Evolutionary conservation across 768 basidiomycete genomes (phyloP).

Genomic region (Myochromella boudieri): DNA sequence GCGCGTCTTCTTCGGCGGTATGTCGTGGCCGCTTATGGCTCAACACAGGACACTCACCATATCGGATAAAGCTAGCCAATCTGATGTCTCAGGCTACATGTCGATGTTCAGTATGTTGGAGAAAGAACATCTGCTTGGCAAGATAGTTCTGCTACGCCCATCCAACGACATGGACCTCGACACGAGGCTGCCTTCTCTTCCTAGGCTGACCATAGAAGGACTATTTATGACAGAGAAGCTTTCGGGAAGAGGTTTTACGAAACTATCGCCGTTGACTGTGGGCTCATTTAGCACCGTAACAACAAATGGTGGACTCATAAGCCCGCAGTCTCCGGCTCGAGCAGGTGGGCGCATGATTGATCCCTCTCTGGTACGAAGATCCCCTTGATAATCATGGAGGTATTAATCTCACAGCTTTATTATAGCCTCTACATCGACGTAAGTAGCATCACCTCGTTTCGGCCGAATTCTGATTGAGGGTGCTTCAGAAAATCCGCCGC

Average conservation of each 20-base stretch:
- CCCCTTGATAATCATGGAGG: constrained; percentile 3
- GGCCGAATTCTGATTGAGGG: constrained; percentile 8
- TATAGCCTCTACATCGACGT: constrained; percentile 79
- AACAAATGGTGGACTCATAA: constrained; percentile 61
- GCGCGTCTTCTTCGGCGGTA: constrained; percentile 72
- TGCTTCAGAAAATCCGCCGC: constrained; percentile 72
- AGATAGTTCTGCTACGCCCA: constrained; percentile 63
- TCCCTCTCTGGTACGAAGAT: constrained; percentile 54
- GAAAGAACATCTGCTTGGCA: constrained; percentile 61
- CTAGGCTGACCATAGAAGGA: constrained; percentile 52
- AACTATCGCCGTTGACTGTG: constrained; percentile 48
- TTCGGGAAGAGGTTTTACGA: constrained; percentile 31
- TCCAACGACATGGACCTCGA: constrained; percentile 40
- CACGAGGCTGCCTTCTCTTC: constrained; percentile 48
- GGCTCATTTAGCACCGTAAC: constrained; percentile 42
- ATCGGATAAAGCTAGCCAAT: constrained; percentile 67
- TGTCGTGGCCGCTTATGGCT: constrained; percentile 14
- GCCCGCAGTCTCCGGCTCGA: constrained; percentile 61
- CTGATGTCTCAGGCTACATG: constrained; percentile 45
- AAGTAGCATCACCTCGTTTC: constrained; percentile 25
- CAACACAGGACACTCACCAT: too few species aligned
- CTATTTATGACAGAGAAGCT: constrained; percentile 44
- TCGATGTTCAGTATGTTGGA: constrained; percentile 58
- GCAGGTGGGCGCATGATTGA: constrained; percentile 51
- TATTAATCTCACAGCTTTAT: constrained; percentile 8